Evolutionary conservation across 225 moss, liverwort and hornwort genomes (phyloP).

Genomic region (Straminergon stramineum): DNA sequence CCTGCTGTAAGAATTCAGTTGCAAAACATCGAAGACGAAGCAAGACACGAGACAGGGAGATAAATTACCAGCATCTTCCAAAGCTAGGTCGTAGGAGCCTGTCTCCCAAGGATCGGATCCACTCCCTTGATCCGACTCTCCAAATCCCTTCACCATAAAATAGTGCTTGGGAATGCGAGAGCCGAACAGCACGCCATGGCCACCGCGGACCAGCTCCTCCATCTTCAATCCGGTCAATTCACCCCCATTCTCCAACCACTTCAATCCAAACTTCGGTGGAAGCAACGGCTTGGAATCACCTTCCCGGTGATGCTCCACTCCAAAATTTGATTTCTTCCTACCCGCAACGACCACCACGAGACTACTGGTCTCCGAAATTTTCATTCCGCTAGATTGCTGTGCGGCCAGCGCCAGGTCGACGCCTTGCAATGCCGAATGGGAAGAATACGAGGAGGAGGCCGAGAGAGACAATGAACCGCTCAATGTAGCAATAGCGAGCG

Average conservation of each 20-base stretch:
- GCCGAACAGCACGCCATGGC: conserved; percentile 48
- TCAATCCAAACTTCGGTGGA: conserved; percentile 14
- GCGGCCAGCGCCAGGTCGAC: background rate
- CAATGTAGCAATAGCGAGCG: background rate
- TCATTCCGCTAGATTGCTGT: background rate
- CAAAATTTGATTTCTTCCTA: background rate
- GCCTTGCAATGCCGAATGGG: background rate
- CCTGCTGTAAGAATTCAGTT: background rate
- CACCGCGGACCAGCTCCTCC: conserved; percentile 45
- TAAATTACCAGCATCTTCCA: conserved; percentile 45
- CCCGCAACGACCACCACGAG: background rate
- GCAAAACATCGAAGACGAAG: background rate
- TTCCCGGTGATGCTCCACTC: conserved; percentile 26
- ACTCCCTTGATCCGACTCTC: conserved; percentile 48
- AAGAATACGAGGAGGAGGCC: background rate
- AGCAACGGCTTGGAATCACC: background rate
- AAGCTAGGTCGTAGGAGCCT: conserved; percentile 61
- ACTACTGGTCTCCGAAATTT: background rate
- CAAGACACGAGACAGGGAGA: background rate
- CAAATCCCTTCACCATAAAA: conserved; percentile 49
- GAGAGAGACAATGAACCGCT: background rate
- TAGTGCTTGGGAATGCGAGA: conserved; percentile 68
- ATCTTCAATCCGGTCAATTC: conserved; percentile 31
- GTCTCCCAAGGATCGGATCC: conserved; percentile 76
- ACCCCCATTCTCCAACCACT: conserved; percentile 8